Evolutionary conservation across 192 early-diverging fungal species (phyloP).

Genomic region (Helicostylum pulchrum): DNA sequence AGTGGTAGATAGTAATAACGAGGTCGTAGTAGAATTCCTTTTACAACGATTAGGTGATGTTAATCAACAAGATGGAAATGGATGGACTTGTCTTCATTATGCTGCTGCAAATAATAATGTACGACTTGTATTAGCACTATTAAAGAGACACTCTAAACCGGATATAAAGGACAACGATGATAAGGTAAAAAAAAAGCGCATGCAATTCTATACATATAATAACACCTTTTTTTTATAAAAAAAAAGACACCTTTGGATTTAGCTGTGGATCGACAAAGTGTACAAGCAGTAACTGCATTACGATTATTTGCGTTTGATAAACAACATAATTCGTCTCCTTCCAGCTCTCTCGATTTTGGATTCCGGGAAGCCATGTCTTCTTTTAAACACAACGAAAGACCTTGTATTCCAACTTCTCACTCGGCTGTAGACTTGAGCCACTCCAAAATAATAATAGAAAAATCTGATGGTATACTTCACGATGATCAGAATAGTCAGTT

Average conservation of each 20-base stretch:
- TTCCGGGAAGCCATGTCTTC: slow-evolving; percentile 45
- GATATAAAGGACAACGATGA: slow-evolving; percentile 70
- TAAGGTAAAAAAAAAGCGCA: slow-evolving; percentile 37
- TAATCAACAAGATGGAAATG: slow-evolving; percentile 58
- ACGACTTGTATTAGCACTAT: slow-evolving; percentile 60
- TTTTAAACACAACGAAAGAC: slow-evolving; percentile 18
- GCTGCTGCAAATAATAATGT: slow-evolving; percentile 72
- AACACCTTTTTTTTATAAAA: neutral
- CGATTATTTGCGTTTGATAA: slow-evolving; percentile 42
- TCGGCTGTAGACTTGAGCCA: slow-evolving; percentile 28
- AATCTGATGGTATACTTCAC: too few relatives aligned
- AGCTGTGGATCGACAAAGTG: slow-evolving; percentile 50
- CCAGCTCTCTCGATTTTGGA: slow-evolving; percentile 38
- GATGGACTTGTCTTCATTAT: slow-evolving; percentile 70
- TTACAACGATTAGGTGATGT: slow-evolving; percentile 76
- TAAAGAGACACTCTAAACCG: slow-evolving; percentile 71
- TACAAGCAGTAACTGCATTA: slow-evolving; percentile 48
- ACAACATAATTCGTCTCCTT: slow-evolving; percentile 36
- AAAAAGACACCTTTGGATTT: slow-evolving; percentile 51
- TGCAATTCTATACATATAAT: neutral
- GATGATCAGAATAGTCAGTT: too few relatives aligned
- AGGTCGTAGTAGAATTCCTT: slow-evolving; percentile 73
- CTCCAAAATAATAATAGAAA: too few relatives aligned
- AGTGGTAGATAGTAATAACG: slow-evolving; percentile 61
- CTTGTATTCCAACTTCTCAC: slow-evolving; percentile 19